Base-by-base conservation (phyloP, 2,329 filamentous ascomycete genomes). In the Macroventuria anomochaeta region DNA sequence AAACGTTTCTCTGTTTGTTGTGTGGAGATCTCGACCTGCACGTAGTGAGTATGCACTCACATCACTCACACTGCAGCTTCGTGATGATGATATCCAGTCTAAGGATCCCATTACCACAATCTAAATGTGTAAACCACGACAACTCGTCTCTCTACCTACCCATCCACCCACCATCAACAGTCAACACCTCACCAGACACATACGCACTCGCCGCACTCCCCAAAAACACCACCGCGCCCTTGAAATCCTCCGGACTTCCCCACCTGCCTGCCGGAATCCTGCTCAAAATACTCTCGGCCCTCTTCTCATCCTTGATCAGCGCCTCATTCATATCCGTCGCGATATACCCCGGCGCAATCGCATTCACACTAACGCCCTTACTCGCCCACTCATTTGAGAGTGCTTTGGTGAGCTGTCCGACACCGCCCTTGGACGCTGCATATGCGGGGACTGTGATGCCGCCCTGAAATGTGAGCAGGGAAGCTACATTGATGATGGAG, bases 131-230 rank as follows among this genome's bases (percentile, higher is more conserved):
- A 15, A 11, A 4, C 23, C 34, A 18, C 20, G 10, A 13, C 4
- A 44, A 3, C 1, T 11, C 18, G 5, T 12, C 15, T 5, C n/a
- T 42, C 55, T 79, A 96, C 80, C 91, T 81, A 1, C 90, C 91
- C 91, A 96, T 96, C 91, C 91, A 96, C 10, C 92, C 92, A 7
- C 92, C 92, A 75, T 96, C 93, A 39, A 96, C 90, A 21, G 89
- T 88, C 63, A 96, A 70, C 5, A 91, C 80, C 75, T 96, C 90
- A 0, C 92, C 92, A 62, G 84, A 91, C 31, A 96, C 88, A 77
- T 96, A 96, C 8, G 80, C 84, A 70, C 89, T 90, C n/a, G 88
- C 89, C 70, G 78, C 82, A 67, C 89, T 88, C 1, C 90, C 90
- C 58, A 96, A 76, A 67, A 86, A 96, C 23, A 96, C 88, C 0